Evolutionary conservation across 352 stramenopile species (phyloP), one percentile per base, ranked within the genome.

Genomic region (Halophytophthora polymorphica): DNA sequence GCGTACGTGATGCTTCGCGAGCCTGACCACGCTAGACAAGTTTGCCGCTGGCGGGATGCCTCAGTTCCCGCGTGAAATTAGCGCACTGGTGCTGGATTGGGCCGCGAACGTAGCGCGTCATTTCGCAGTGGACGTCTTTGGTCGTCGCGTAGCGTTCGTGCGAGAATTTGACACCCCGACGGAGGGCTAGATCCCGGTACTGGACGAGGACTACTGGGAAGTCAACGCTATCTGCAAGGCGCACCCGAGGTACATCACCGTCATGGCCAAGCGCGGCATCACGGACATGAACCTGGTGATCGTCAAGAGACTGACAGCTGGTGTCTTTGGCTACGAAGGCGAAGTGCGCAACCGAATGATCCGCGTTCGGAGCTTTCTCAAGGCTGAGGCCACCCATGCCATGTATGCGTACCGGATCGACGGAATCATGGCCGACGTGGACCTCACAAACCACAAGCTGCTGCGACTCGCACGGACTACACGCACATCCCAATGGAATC

Each of bases 1-100:
- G 54, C 53, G 28, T 61, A 61, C 45, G 53, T 61, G 22, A 33
- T 61, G 45, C 46, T 61, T 29, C 53, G 53, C 17, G 53, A 61
- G 33, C 53, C 53, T 0, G 45, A 61, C 23, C 45, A 61, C 45
- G 35, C 23, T 29, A 61, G 12, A 45, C 21, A 28, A 22, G 25
- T 56, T 61, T 47, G 23, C 31, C 14, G 10, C 13, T 15, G 45
- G 53, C 17, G 45, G 25, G 25, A 31, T 31, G 25, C 50, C 15
- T 6, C 31, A 23, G 45, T 56, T 17, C 53, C 53, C 7, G 4
- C 53, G 53, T 10, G 53, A 61, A 21, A 51, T 61, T 31, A 40
- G 53, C 33, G 38, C 50, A 19, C 18, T 61, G 12, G n/a, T 61
- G n/a, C 46, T 61, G 21, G 35, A 61, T 19, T 36, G 37, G 31